Evolutionary conservation across 805 yeast genomes (phyloP), one percentile per base, ranked within the genome.

Genomic region (Pichia nanzhaoensis): DNA sequence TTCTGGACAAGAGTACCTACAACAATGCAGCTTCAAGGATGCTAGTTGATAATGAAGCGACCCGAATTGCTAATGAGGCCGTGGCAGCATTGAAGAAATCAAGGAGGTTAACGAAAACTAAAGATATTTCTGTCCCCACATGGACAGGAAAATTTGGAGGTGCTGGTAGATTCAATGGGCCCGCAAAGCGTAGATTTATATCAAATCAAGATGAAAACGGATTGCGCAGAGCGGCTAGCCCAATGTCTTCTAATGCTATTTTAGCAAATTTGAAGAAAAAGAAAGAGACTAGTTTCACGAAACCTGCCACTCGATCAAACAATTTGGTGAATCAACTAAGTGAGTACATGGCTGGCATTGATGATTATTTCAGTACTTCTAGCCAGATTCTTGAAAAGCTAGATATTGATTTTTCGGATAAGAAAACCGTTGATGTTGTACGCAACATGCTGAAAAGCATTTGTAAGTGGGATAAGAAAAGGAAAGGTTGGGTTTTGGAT

Each of bases 91-190:
- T 85, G 45, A 69, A 75, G 44, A 74, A 75, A 48, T 86, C 96
- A 0, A 64, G 89, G 34, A 69, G 65, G 39, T 59, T 66, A 19
- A 70, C 89, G 0, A 59, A 71, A 28, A 56, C 55, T 34, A 63
- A 74, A 2, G 61, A 60, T 21, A 69, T 90, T 27, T 95, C 95
- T 4, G 80, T 84, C 0, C 98, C 97, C 0, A 91, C 99, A 0
- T 93, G 97, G 95, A 91, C 99, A 0, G 99, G 99, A 0, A 77
- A 77, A 53, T 87, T 82, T 69, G 99, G 99, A 0, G 62, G 67
- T 17, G 96, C 96, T 0, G 96, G 96, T 1, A 75, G 70, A 33
- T 16, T 12, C 7, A 14, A 14, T 30, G 33, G 33, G n/a, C 6
- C 28, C 28, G 10, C 6, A 24, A 24, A 24, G 28, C 28, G 28